A percentile compares a stretch with the other conserved stretches of the same genome.
phyloP scores from a whole-genome alignment of 139 green algal genomes.

The Yamagishiella unicocca region DNA sequence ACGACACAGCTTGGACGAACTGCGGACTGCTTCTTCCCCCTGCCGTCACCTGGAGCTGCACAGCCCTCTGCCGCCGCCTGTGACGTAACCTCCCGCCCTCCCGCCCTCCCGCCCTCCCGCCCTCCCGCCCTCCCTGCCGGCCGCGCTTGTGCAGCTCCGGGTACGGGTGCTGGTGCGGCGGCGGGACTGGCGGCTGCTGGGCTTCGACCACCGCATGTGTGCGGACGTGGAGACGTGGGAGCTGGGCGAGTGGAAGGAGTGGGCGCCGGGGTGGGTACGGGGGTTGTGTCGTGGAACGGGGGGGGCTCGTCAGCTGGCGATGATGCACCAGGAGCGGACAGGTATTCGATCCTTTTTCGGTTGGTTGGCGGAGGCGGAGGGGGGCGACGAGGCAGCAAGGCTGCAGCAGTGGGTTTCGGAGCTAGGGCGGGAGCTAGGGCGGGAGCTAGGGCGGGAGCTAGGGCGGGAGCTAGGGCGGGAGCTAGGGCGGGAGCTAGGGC shows the following conservation, averaged over 20 bases:
- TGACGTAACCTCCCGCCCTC: background rate
- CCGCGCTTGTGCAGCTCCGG: constrained; percentile 36
- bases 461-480: too few species aligned
- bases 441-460: too few species aligned
- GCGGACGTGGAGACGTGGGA: constrained; percentile 53
- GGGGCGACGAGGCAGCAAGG: too few species aligned
- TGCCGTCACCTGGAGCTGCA: background rate
- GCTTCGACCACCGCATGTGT: constrained; percentile 55
- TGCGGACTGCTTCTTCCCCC: background rate
- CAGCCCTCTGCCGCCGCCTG: background rate
- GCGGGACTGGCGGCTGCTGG: constrained; percentile 46
- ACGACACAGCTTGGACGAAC: too few species aligned
- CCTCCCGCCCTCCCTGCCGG: background rate
- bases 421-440: too few species aligned
- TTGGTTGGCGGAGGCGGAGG: too few species aligned
- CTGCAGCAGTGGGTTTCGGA: too few species aligned
- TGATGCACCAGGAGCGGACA: too few species aligned
- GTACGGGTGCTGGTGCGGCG: constrained; percentile 49
- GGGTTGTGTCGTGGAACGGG: background rate
- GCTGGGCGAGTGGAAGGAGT: constrained; percentile 43
- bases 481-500: too few species aligned
- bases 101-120: background rate
- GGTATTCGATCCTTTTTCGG: too few species aligned
- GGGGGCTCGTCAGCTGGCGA: too few species aligned
- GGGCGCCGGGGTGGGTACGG: constrained; percentile 4